Percentiles rank a stretch among this genome's conserved stretches.
phyloP scores from a whole-genome alignment of 139 green algal species.

The Klebsormidium nitens region DNA sequence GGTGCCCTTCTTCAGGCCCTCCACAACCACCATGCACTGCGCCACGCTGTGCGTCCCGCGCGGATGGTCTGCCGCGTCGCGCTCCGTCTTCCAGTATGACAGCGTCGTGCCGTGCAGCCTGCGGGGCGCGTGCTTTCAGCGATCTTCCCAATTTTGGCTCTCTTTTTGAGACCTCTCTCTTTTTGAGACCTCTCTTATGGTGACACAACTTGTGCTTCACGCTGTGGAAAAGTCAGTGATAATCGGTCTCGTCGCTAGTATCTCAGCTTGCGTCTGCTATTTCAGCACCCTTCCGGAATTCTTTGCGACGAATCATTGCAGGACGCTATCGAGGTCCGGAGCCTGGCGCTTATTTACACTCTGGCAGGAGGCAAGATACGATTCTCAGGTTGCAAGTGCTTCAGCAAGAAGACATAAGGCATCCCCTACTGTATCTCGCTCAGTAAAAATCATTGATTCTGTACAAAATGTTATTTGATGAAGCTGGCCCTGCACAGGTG shows the following conservation, averaged over 20 bases:
- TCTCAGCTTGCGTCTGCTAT: too few species aligned
- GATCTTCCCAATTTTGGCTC: background rate
- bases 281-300: too few species aligned
- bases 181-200: background rate
- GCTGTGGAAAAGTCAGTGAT: background rate
- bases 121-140: background rate
- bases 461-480: background rate
- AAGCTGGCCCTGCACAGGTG: background rate
- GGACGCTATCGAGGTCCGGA: too few species aligned
- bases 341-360: too few species aligned
- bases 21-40: background rate
- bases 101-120: background rate
- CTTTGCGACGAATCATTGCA: too few species aligned
- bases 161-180: background rate
- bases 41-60: background rate
- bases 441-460: background rate
- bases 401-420: background rate
- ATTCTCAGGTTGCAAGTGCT: background rate
- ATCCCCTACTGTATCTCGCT: background rate
- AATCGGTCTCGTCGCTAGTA: too few species aligned
- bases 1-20: conserved; percentile 2
- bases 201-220: background rate
- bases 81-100: background rate
- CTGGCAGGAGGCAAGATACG: background rate
- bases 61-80: background rate